Evolutionary conservation across 2,329 filamentous ascomycete genomes (phyloP).

Genomic region (Penicillium brasilianum): DNA sequence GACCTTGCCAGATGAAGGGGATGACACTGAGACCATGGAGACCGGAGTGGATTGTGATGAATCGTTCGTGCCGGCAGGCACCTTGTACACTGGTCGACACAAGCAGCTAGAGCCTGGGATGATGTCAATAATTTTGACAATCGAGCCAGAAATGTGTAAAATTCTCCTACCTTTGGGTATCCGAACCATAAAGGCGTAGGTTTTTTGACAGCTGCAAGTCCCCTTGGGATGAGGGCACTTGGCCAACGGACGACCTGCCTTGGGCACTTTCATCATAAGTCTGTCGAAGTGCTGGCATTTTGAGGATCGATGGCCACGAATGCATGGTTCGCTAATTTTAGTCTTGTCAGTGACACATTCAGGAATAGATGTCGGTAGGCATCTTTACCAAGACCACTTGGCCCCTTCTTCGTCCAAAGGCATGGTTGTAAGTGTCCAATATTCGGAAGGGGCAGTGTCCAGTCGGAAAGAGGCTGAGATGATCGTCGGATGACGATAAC

Average conservation of each 20-base stretch:
- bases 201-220: conserved; percentile 48
- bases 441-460: neutral
- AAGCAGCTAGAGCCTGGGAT: conserved; percentile 45
- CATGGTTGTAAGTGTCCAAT: conserved; percentile 36
- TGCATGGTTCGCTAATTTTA: conserved; percentile 51
- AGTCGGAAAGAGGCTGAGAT: conserved; percentile 7
- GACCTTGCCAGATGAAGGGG: conserved; percentile 39
- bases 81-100: conserved; percentile 49
- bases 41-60: conserved; percentile 20
- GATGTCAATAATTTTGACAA: conserved; percentile 20
- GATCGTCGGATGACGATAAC: conserved; percentile 21
- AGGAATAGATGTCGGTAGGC: neutral
- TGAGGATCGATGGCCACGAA: conserved; percentile 55
- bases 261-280: conserved; percentile 56
- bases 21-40: conserved; percentile 28
- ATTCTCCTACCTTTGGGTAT: conserved; percentile 50
- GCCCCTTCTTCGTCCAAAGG: conserved; percentile 51
- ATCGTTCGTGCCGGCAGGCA: conserved; percentile 30
- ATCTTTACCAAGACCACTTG: conserved; percentile 53
- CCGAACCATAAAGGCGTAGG: conserved; percentile 51
- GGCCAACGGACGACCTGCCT: conserved; percentile 53
- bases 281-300: conserved; percentile 56
- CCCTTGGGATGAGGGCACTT: conserved; percentile 54
- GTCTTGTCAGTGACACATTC: conserved; percentile 3
- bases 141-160: neutral